Percentiles rank a stretch among this genome's conserved stretches.
These are phyloP conservation scores for Stentor roeselii DNA, from an alignment of 73 alveolate species.

Conservation along the genomic window DNA sequence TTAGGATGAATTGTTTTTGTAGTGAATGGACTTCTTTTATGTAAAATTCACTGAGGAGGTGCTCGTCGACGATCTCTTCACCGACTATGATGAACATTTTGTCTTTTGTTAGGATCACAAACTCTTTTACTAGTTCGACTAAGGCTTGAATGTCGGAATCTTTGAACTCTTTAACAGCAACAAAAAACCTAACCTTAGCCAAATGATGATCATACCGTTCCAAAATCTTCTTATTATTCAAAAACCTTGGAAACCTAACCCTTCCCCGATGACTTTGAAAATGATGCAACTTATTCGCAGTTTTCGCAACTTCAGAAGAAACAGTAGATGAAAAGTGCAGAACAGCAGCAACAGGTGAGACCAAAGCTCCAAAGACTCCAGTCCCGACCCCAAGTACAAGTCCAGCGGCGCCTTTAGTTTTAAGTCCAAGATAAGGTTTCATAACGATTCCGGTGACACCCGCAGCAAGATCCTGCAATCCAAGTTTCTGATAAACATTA, in stretches of 20 bases:
- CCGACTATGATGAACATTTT: too few species aligned
- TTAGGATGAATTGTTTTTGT: too few species aligned
- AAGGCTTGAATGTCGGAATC: too few species aligned
- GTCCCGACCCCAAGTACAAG: constrained; percentile 77
- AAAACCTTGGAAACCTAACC: constrained; percentile 80
- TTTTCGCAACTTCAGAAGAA: constrained; percentile 72
- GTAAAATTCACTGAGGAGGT: too few species aligned
- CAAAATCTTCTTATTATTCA: constrained; percentile 56
- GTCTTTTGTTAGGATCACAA: too few species aligned
- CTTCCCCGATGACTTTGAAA: constrained; percentile 61
- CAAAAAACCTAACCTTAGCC: constrained; percentile 41
- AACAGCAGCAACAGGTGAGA: constrained; percentile 84
- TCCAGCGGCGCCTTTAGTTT: constrained; percentile 82
- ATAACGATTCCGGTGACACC: constrained; percentile 84
- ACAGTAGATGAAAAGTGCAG: constrained; percentile 65
- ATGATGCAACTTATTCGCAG: constrained; percentile 58
- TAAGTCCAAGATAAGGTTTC: constrained; percentile 71
- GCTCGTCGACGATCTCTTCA: too few species aligned
- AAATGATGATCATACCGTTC: constrained; percentile 75
- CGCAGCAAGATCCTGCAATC: constrained; percentile 61
- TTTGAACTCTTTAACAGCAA: neutral
- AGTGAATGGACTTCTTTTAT: too few species aligned
- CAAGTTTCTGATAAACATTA: constrained; percentile 73
- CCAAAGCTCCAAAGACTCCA: constrained; percentile 85
- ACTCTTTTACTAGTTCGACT: too few species aligned